Conservation (phyloP, 1,284 basidiomycete genomes). For the Waitea zeae region DNA sequence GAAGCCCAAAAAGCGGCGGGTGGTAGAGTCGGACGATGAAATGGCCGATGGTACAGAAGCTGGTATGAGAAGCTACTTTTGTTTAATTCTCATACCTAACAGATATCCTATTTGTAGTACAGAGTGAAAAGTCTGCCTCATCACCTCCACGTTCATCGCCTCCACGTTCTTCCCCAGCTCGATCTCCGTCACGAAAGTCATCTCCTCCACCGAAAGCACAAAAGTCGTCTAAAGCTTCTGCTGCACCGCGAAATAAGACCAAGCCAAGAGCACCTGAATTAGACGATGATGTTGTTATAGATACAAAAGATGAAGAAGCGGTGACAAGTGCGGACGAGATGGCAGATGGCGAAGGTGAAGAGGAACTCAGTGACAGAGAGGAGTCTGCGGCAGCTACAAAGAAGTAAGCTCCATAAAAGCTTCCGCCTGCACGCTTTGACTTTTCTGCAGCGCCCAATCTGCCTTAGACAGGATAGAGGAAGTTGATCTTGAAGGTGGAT, state of each 20-base stretch:
- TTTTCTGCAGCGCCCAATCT: constrained; percentile 56
- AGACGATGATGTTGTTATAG: constrained; percentile 12
- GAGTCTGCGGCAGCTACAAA: constrained; percentile 35
- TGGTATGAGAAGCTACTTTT: no score
- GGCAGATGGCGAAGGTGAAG: constrained; percentile 35
- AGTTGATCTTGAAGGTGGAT: constrained; percentile 71
- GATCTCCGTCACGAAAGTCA: constrained; percentile 6
- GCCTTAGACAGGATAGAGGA: constrained; percentile 44
- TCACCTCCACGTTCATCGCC: no score
- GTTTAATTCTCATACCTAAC: no score
- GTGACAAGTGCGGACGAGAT: constrained; percentile 9
- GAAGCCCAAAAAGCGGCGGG: constrained; percentile 32
- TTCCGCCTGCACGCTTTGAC: no score
- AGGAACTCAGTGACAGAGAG: constrained; percentile 30
- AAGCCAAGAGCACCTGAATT: no score
- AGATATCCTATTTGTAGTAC: no score
- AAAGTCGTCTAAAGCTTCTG: no score
- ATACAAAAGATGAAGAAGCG: background rate
- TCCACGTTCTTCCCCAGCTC: constrained; percentile 6
- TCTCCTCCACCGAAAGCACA: no score
- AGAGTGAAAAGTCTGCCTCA: no score
- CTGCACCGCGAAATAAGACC: no score
- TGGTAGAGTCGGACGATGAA: constrained; percentile 54
- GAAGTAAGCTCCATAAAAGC: constrained; percentile 34
- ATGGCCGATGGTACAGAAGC: no score